phyloP scores from a whole-genome alignment of 371 early-diverging fungal species.

The Batrachochytrium dendrobatidis region DNA sequence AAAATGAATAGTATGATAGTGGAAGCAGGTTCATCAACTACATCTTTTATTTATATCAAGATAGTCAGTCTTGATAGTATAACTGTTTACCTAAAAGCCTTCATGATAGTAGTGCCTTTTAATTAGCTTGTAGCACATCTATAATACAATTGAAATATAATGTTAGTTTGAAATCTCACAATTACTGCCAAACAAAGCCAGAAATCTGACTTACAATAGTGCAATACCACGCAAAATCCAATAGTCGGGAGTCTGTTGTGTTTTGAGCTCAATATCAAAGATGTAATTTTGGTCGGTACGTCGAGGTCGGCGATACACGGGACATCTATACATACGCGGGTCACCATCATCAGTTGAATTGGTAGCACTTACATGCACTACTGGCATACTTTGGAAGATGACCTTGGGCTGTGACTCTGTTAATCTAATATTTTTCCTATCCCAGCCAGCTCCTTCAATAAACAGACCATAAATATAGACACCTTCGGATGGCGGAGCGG shows the following conservation, averaged over 20 bases:
- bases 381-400: slow-evolving; percentile 51
- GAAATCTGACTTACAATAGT: slow-evolving; percentile 25
- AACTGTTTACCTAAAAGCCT: too few species aligned
- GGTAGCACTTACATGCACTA: slow-evolving; percentile 45
- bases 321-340: slow-evolving; percentile 48
- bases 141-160: background rate
- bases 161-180: background rate
- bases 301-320: slow-evolving; percentile 48
- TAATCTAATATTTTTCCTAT: slow-evolving; percentile 48
- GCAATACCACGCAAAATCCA: slow-evolving; percentile 53
- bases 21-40: too few species aligned
- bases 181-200: background rate
- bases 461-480: slow-evolving; percentile 55
- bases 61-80: too few species aligned
- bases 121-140: slow-evolving; percentile 1
- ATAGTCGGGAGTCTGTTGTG: slow-evolving; percentile 45
- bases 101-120: too few species aligned
- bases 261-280: slow-evolving; percentile 51
- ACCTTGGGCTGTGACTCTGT: slow-evolving; percentile 52
- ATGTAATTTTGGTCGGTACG: slow-evolving; percentile 49
- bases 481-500: slow-evolving; percentile 48
- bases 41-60: too few species aligned
- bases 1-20: background rate
- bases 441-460: slow-evolving; percentile 58
- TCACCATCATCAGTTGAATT: slow-evolving; percentile 49